Conservation (phyloP, 768 basidiomycete genomes). For the Panaeolus papilionaceus region DNA sequence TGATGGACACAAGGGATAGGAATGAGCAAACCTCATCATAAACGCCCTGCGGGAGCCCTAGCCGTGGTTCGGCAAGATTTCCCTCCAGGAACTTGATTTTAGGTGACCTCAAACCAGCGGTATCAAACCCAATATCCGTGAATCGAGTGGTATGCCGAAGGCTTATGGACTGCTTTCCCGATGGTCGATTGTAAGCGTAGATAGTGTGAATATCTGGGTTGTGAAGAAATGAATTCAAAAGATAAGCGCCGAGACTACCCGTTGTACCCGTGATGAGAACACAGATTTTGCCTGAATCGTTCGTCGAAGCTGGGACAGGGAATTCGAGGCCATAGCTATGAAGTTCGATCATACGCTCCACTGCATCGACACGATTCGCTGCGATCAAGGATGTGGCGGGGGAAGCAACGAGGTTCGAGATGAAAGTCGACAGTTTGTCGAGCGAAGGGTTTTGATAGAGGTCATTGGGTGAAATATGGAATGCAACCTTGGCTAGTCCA, state of each 20-base stretch:
- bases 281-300: neutral
- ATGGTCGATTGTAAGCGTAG: constrained; percentile 40
- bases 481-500: neutral
- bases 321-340: constrained; percentile 17
- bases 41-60: constrained; percentile 33
- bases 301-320: constrained; percentile 19
- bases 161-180: constrained; percentile 20
- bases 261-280: constrained; percentile 51
- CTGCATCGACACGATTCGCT: constrained; percentile 23
- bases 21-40: constrained; percentile 36
- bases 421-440: constrained; percentile 25
- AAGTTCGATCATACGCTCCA: constrained; percentile 29
- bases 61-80: constrained; percentile 33
- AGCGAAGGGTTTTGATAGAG: constrained; percentile 30
- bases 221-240: constrained; percentile 36
- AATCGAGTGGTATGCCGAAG: constrained; percentile 40
- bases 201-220: constrained; percentile 30
- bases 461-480: constrained; percentile 23
- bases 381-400: constrained; percentile 19
- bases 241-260: constrained; percentile 45
- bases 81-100: constrained; percentile 46
- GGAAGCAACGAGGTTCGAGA: constrained; percentile 24
- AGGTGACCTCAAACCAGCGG: constrained; percentile 30
- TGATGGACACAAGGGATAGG: neutral
- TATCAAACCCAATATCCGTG: constrained; percentile 38